Base-by-base conservation (phyloP, 345 rosid genomes). In the Aegle marmelos region DNA sequence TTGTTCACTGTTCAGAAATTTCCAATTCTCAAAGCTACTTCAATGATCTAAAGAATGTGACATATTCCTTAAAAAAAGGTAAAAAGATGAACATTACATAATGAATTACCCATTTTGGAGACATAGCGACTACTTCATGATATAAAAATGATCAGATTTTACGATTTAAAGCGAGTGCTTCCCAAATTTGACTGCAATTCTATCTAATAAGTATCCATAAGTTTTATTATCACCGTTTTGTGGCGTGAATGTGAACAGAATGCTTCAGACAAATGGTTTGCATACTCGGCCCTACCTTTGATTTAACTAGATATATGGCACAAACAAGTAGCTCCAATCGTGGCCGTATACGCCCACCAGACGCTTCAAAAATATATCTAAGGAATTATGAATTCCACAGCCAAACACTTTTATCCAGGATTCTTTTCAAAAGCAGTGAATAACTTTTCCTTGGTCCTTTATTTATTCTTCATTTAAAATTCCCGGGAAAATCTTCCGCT, bases 261-360 rank as follows among this genome's bases (percentile, higher is more conserved):
- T 48, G 22, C 73, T 27, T 70, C 33, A 7, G 1, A 48, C 8
- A 11, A 50, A 22, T 21, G 34, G 9, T 64, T 39, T 41, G 41
- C 21, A 0, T 16, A 4, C 24, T 50, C 24, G 61, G 30, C 57
- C 79, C 33, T 53, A 25, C 62, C 70, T 69, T 41, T 31, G 10
- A 6, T 27, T 30, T 17, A 27, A 2, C 36, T 34, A 34, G 39
- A 39, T 62, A 10, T 61, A 30, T 28, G 2, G 22, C 62, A 73
- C 50, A 67, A 45, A 59, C 78, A 7, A 9, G 24, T 61, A 11
- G 58, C 7, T 22, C 22, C 28, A 39, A 70, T n/a, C 16, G 17
- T 54, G 72, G 66, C 72, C 79, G 76, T 30, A 70, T 76, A 27
- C 58, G 72, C 72, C 79, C 73, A 76, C 21, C 7, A 68, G 54